Conservation (phyloP, 352 stramenopile species). For the Phytophthora constricta region DNA sequence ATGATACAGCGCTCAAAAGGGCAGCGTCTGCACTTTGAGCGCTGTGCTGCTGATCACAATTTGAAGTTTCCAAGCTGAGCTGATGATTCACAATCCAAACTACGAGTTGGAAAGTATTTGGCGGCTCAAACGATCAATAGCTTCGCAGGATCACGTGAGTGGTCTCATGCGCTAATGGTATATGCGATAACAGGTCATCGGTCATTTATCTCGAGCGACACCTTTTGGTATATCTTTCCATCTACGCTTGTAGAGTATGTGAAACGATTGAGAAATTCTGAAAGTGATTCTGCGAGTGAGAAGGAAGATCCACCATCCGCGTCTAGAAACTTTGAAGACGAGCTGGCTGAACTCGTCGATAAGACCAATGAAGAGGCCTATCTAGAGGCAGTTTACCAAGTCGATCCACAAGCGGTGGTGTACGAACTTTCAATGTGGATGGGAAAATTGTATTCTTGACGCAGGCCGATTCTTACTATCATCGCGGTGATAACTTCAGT, state of each 20-base stretch:
- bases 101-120: conserved; percentile 5
- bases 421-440: background rate
- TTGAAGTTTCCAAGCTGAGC: background rate
- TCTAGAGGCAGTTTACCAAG: background rate
- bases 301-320: background rate
- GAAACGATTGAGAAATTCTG: background rate
- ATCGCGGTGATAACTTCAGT: background rate
- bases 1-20: background rate
- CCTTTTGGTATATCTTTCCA: conserved; percentile 17
- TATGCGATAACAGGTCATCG: background rate
- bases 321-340: background rate
- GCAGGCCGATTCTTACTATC: conserved; percentile 10
- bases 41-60: background rate
- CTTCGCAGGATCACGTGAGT: background rate
- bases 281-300: background rate
- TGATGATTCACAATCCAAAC: background rate
- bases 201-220: conserved; percentile 2
- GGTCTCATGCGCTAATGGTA: background rate
- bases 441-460: conserved; percentile 2
- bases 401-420: background rate
- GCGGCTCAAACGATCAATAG: background rate
- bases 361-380: background rate
- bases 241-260: background rate
- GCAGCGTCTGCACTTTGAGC: background rate
- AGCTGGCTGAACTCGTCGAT: conserved; percentile 3